Percentiles rank a stretch among this genome's conserved stretches.
Conservation (phyloP, 108 stramenopile species). For the Craspedostauros australis region DNA sequence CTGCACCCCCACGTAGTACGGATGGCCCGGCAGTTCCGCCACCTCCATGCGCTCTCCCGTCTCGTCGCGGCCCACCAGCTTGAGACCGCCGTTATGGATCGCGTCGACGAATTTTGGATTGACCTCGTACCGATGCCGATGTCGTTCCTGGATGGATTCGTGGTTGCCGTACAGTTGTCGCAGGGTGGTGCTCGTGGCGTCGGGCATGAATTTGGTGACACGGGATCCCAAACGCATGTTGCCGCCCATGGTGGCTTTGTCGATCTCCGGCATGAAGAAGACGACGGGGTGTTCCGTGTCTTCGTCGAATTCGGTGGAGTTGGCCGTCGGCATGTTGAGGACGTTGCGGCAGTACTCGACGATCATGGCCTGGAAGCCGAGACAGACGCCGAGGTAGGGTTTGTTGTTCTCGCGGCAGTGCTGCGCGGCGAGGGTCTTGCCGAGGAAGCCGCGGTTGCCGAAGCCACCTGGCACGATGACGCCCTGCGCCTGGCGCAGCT, state of each 20-base stretch:
- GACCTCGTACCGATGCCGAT: conserved; percentile 99
- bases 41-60: conserved; percentile 96
- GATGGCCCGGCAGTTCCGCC: conserved; percentile 93
- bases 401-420: conserved; percentile 77
- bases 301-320: conserved; percentile 94
- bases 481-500: conserved; percentile 65
- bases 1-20: conserved; percentile 97
- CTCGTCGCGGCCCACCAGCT: conserved; percentile 93
- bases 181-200: conserved; percentile 45
- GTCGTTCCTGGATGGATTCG: conserved; percentile 83
- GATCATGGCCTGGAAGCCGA: conserved; percentile 97
- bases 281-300: conserved; percentile 77
- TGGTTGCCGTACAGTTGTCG: conserved; percentile 72
- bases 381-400: conserved; percentile 94
- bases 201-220: conserved; percentile 71
- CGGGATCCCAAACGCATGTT: conserved; percentile 98
- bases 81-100: conserved; percentile 87
- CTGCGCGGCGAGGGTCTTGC: conserved; percentile 89
- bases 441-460: conserved; percentile 85
- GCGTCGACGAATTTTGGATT: conserved; percentile 92
- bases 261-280: conserved; percentile 99
- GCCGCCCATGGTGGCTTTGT: conserved; percentile 95
- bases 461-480: conserved; percentile 97
- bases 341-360: conserved; percentile 96
- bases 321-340: conserved; percentile 75